Base-by-base conservation (phyloP, 805 yeast genomes). In the Nakazawaea sp. region DNA sequence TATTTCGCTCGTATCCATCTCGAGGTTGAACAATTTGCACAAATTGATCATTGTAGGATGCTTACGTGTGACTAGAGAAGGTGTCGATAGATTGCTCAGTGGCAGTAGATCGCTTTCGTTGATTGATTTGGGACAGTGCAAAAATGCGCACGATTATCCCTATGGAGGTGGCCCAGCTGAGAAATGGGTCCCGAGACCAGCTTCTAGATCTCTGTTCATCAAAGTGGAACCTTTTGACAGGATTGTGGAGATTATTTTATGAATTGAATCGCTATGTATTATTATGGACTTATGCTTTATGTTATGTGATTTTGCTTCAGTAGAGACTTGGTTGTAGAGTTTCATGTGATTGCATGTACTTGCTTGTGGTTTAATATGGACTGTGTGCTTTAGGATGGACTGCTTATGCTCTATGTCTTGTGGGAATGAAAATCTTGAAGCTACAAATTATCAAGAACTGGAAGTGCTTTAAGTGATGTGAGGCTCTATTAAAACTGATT, bases 31-130 rank as follows among this genome's bases (percentile, higher is more conserved):
- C 37, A 50, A 62, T 24, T 54, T 83, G 44, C 68, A 69, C 36
- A 51, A 59, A 17, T 59, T 83, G 36, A 59, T 61, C 3, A 62
- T 82, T 15, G 75, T 74, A 36, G 90, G 92, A 1, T 83, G 92
- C 57, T 68, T 81, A 9, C 63, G 89, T 44, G 89, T 81, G 7
- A 83, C 90, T 1, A 62, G 86, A 47, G 82, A 82, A 8, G 90
- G 92, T 12, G 76, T 82, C 20, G 87, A 82, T 58, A 72, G 81
- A 15, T 50, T 83, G 19, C 54, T 81, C 19, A 66, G 76, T 28
- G 79, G 81, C 27, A 69, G 75, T 33, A 59, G 67, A 13, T 68
- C 71, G 2, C 59, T 83, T 44, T 62, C 57, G 38, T 62, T 62
- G 41, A 58, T 83, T 45, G 75, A 81, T 48, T 65, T 82, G 15